A percentile compares a stretch with the other conserved stretches of the same genome.
Conservation (phyloP, 2,329 filamentous ascomycete genomes). For the Keithomyces neogunnii region DNA sequence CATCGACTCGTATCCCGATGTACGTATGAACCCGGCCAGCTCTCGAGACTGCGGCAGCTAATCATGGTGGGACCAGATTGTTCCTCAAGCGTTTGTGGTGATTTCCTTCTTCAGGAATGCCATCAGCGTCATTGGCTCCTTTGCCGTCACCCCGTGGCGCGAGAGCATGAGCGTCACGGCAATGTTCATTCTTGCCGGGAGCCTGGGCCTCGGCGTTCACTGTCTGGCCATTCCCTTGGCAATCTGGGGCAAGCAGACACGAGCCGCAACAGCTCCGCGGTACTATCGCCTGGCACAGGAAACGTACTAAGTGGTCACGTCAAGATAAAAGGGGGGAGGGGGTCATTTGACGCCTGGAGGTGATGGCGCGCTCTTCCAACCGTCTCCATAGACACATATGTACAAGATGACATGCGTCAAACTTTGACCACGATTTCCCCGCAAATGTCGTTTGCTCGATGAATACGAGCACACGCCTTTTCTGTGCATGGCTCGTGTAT, state of each 20-base stretch:
- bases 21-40: not conserved
- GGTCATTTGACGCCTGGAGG: no score
- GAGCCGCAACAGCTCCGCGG: not conserved
- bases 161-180: constrained; percentile 19
- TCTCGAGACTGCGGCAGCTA: constrained; percentile 11
- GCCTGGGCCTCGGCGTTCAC: constrained; percentile 15
- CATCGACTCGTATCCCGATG: not conserved
- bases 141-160: constrained; percentile 22
- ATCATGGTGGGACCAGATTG: not conserved
- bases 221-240: constrained; percentile 19
- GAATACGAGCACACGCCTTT: no score
- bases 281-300: not conserved
- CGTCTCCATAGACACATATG: no score
- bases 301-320: no score
- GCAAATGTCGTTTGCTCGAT: no score
- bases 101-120: constrained; percentile 24
- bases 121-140: constrained; percentile 19
- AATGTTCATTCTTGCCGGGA: constrained; percentile 19
- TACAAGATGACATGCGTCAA: no score
- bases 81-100: constrained; percentile 18
- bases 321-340: no score
- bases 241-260: constrained; percentile 22
- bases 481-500: no score
- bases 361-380: no score
- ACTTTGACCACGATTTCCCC: no score